phyloP scores from a whole-genome alignment of 345 rosid species.

The Hibiscus tridactylites region DNA sequence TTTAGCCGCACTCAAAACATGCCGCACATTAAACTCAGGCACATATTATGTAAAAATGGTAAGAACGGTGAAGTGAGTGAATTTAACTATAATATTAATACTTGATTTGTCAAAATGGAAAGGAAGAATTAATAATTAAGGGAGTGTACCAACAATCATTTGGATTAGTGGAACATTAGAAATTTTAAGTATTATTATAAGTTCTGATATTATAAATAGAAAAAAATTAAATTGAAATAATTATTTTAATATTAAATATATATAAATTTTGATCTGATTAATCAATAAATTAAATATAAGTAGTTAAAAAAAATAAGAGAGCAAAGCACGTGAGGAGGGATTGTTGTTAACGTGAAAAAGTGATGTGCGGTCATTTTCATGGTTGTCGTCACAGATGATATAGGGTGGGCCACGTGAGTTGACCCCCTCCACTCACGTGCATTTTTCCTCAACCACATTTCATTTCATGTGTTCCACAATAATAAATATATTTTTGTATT shows the following conservation, averaged over 20 bases:
- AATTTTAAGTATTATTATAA: too few relatives aligned
- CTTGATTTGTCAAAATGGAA: too few relatives aligned
- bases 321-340: neutral
- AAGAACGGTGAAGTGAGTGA: neutral
- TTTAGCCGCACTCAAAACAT: too few relatives aligned
- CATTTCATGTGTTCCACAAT: neutral
- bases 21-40: too few relatives aligned
- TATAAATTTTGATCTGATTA: too few relatives aligned
- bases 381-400: neutral
- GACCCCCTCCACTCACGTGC: slow-evolving; percentile 6
- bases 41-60: too few relatives aligned
- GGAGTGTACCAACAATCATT: too few relatives aligned
- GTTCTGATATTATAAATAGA: too few relatives aligned
- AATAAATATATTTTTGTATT: neutral
- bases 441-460: neutral
- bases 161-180: too few relatives aligned
- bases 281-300: too few relatives aligned
- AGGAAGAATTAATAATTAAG: neutral
- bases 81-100: neutral
- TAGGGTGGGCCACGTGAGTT: slow-evolving; percentile 1
- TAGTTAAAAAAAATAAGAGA: neutral
- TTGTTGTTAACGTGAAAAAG: neutral
- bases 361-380: neutral
- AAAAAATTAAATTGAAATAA: too few relatives aligned
- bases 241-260: too few relatives aligned